Conservation (phyloP, 257 asterid genomes). For the Solanum bukasovii region DNA sequence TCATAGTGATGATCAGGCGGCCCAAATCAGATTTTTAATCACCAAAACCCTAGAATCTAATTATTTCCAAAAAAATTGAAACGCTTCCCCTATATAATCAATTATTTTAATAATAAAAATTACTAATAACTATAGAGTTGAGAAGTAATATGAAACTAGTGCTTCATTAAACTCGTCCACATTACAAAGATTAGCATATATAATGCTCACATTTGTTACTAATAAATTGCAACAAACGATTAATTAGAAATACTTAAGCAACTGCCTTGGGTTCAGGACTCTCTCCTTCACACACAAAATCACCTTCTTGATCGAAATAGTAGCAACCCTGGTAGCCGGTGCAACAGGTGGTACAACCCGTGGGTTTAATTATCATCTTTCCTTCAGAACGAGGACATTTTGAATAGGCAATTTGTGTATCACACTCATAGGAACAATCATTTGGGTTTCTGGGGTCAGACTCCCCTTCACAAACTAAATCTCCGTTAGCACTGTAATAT, state of each 20-base stretch:
- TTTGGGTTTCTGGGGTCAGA: not conserved
- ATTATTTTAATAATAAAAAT: too few relatives aligned
- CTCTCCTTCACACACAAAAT: not conserved
- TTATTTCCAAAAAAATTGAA: not conserved
- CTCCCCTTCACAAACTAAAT: not conserved
- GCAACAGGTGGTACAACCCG: not conserved
- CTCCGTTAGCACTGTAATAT: not conserved
- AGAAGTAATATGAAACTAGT: not conserved
- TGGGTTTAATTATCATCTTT: not conserved
- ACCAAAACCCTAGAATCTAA: not conserved
- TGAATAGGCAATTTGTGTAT: not conserved
- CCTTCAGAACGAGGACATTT: not conserved
- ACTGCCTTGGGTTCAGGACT: not conserved
- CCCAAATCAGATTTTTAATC: not conserved
- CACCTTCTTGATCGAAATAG: not conserved
- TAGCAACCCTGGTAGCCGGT: not conserved
- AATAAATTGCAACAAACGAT: not conserved
- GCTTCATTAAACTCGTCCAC: not conserved
- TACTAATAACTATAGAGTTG: not conserved
- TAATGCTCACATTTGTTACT: not conserved
- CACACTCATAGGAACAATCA: not conserved
- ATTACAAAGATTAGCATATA: not conserved
- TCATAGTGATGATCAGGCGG: too few relatives aligned
- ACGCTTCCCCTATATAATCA: too few relatives aligned
- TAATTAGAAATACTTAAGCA: not conserved